Evolutionary conservation across 306 rosid species (phyloP).

Genomic region (Castanea mollissima): DNA sequence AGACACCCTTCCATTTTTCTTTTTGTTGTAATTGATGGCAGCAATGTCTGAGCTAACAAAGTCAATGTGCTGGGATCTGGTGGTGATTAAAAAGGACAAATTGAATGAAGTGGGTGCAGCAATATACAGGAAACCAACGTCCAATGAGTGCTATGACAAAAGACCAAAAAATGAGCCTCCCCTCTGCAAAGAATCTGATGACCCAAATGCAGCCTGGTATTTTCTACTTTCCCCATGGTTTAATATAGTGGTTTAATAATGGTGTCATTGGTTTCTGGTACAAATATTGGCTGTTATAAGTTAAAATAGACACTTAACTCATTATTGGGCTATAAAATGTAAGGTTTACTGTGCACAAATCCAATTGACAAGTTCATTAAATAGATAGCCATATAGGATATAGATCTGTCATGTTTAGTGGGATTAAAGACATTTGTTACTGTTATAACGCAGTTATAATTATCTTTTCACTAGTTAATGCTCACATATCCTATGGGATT

Average conservation of each 20-base stretch:
- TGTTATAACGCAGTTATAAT: background rate
- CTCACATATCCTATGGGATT: too few relatives aligned
- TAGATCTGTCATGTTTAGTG: background rate
- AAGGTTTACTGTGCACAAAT: background rate
- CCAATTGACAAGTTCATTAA: background rate
- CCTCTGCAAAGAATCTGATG: slow-evolving; percentile 67
- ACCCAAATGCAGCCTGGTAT: slow-evolving; percentile 77
- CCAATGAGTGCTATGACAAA: slow-evolving; percentile 66
- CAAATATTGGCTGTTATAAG: background rate
- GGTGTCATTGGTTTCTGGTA: background rate
- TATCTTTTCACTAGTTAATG: too few relatives aligned
- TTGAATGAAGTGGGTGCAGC: slow-evolving; percentile 74
- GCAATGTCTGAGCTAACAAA: slow-evolving; percentile 65
- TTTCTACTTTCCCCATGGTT: background rate
- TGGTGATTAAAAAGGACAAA: slow-evolving; percentile 57
- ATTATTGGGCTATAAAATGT: background rate
- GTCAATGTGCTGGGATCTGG: slow-evolving; percentile 85
- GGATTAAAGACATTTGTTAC: background rate
- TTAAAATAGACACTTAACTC: background rate
- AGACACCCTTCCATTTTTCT: slow-evolving; percentile 10
- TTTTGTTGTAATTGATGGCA: slow-evolving; percentile 30
- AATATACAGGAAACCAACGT: slow-evolving; percentile 71
- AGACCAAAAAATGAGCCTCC: slow-evolving; percentile 59
- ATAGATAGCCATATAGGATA: background rate
- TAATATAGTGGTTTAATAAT: background rate